These are phyloP conservation scores for Eimeria maxima DNA, from an alignment of 169 alveolate species.

Conservation along the genomic window DNA sequence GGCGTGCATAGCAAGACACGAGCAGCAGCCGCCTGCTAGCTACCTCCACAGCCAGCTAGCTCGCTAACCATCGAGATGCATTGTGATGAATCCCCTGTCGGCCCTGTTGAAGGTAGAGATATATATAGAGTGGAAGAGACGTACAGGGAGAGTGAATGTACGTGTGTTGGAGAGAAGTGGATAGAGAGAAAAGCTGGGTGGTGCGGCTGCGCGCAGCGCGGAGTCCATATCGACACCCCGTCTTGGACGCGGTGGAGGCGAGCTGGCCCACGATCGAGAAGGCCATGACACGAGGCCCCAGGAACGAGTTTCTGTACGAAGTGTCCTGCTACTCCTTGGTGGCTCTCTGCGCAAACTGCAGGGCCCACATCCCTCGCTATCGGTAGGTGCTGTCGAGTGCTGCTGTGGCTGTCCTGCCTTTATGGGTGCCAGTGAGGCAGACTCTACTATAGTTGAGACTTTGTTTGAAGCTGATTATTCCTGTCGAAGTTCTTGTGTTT, in stretches of 20 bases:
- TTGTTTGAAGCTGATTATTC: not conserved
- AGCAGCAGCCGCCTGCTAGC: not conserved
- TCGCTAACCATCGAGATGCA: not conserved
- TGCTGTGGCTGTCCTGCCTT: not conserved
- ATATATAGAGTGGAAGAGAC: too few species aligned
- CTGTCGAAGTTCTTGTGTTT: not conserved
- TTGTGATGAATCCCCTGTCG: too few species aligned
- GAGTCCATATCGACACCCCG: slow-evolving; percentile 82
- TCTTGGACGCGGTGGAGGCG: slow-evolving; percentile 73
- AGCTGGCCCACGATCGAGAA: slow-evolving; percentile 68
- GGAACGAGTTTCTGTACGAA: slow-evolving; percentile 76
- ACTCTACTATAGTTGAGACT: not conserved
- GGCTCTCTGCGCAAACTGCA: slow-evolving; percentile 69
- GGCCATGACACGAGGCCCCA: slow-evolving; percentile 39
- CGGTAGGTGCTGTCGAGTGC: slow-evolving; percentile 9
- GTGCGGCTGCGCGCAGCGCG: slow-evolving; percentile 50
- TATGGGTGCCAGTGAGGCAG: slow-evolving; percentile 1
- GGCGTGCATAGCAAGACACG: not conserved
- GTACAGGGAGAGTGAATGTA: too few species aligned
- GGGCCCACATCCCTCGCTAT: slow-evolving; percentile 82
- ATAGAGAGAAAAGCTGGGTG: not conserved
- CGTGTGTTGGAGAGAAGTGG: not conserved
- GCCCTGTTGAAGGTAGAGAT: too few species aligned
- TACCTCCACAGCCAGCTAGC: not conserved
- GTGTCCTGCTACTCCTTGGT: slow-evolving; percentile 69